Conservation (phyloP, 225 moss, liverwort and hornwort species). For the Marchantia polymorpha region DNA sequence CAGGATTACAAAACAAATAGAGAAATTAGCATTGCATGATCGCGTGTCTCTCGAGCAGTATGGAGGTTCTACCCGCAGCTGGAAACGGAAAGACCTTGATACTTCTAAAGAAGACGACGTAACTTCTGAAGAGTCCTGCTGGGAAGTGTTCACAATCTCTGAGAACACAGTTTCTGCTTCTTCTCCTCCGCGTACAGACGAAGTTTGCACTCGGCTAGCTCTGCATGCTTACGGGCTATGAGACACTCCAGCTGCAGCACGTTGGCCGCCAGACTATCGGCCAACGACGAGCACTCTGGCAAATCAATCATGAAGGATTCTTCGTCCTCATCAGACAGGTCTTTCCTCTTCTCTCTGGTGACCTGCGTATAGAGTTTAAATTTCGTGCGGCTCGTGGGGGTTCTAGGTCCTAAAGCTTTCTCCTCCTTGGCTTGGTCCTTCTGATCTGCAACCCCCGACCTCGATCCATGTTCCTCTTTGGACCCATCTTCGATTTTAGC, state of each 20-base stretch:
- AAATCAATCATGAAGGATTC: background rate
- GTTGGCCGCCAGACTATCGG: background rate
- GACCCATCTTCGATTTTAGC: background rate
- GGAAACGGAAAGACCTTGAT: background rate
- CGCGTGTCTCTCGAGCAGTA: no score
- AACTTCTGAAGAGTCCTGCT: no score
- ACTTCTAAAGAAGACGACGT: no score
- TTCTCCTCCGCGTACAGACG: background rate
- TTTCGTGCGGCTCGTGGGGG: background rate
- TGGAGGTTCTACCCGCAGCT: no score
- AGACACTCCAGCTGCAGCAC: slow-evolving; percentile 12
- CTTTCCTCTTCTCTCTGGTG: no score
- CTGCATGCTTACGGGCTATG: slow-evolving; percentile 3
- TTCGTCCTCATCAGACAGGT: no score
- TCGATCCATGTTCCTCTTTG: background rate
- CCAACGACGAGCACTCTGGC: background rate
- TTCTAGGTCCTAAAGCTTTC: background rate
- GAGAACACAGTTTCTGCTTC: background rate
- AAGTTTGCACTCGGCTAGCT: slow-evolving; percentile 6
- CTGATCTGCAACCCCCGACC: background rate
- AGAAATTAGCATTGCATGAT: no score
- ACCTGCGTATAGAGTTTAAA: no score
- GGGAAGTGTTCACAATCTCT: background rate
- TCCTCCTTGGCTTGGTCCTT: background rate
- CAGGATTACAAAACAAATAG: no score